Evolutionary conservation across 495 filamentous ascomycete genomes (phyloP).

Genomic region (Penicillium riverlandense): DNA sequence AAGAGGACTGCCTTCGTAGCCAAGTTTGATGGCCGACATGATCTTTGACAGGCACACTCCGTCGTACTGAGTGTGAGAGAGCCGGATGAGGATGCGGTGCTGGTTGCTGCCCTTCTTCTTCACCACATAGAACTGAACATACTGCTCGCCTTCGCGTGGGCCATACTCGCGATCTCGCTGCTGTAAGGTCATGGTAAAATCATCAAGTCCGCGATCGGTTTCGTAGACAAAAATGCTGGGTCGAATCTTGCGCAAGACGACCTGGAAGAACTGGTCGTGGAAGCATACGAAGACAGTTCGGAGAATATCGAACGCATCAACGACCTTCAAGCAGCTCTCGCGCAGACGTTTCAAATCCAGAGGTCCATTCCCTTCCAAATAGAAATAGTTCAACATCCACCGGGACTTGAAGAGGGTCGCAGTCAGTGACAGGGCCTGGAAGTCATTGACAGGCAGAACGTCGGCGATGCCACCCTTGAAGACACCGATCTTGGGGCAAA

Average conservation of each 20-base stretch:
- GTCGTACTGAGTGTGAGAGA: conserved; percentile 73
- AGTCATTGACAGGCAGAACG: conserved; percentile 53
- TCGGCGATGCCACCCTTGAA: conserved; percentile 51
- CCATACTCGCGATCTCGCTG: conserved; percentile 41
- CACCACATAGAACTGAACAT: conserved; percentile 55
- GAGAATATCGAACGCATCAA: conserved; percentile 56
- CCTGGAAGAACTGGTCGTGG: conserved; percentile 50
- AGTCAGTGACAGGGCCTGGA: conserved; percentile 57
- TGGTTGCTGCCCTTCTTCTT: conserved; percentile 38
- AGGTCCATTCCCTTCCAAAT: conserved; percentile 41
- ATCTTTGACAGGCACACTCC: conserved; percentile 61
- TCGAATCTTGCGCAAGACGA: conserved; percentile 50
- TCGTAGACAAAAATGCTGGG: conserved; percentile 47
- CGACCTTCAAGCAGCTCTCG: conserved; percentile 35
- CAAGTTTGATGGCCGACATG: conserved; percentile 44
- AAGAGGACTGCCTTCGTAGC: conserved; percentile 44
- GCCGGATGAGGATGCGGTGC: conserved; percentile 55
- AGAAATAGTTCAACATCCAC: conserved; percentile 53
- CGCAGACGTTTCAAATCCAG: conserved; percentile 42
- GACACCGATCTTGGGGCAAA: conserved; percentile 48
- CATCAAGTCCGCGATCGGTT: conserved; percentile 43
- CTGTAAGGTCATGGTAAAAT: conserved; percentile 43
- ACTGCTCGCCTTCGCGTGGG: conserved; percentile 54
- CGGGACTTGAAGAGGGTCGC: conserved; percentile 47
- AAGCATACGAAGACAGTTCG: conserved; percentile 61